Evolutionary conservation across 2,329 filamentous ascomycete species (phyloP).

Genomic region (Aspergillus pseudoglaucus): DNA sequence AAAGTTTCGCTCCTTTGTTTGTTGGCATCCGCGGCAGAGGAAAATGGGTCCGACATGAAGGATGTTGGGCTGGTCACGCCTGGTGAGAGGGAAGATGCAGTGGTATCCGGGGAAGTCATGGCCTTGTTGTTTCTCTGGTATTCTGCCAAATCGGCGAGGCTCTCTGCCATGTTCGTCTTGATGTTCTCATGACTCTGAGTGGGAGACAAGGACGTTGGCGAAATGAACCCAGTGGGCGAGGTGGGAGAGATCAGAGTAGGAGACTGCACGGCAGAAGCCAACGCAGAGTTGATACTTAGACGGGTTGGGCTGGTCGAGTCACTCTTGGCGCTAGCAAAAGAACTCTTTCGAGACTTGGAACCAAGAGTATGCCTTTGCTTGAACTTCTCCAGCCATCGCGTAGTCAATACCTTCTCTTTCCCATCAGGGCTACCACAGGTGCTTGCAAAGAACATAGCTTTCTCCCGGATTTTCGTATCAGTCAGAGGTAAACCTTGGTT

Average conservation of each 20-base stretch:
- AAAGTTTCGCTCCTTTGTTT: slow-evolving; percentile 85
- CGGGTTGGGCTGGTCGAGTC: slow-evolving; percentile 61
- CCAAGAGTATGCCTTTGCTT: slow-evolving; percentile 75
- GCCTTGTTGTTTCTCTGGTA: slow-evolving; percentile 63
- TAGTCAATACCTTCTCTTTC: slow-evolving; percentile 63
- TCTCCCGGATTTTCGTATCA: slow-evolving; percentile 77
- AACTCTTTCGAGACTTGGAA: slow-evolving; percentile 49
- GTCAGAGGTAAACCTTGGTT: slow-evolving; percentile 66
- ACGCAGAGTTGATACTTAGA: slow-evolving; percentile 49
- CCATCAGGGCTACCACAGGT: slow-evolving; percentile 66
- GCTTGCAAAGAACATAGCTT: slow-evolving; percentile 73
- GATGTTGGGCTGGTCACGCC: slow-evolving; percentile 67
- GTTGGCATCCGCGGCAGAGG: slow-evolving; percentile 52
- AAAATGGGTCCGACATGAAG: slow-evolving; percentile 73
- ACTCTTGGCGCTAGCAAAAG: slow-evolving; percentile 46
- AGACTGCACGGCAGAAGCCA: slow-evolving; percentile 54
- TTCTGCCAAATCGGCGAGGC: slow-evolving; percentile 55
- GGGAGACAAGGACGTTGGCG: slow-evolving; percentile 64
- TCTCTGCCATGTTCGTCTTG: slow-evolving; percentile 53
- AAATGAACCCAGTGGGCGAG: slow-evolving; percentile 61
- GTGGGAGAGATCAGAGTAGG: slow-evolving; percentile 61
- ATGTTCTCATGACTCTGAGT: slow-evolving; percentile 64
- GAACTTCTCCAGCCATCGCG: slow-evolving; percentile 88
- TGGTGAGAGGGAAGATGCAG: slow-evolving; percentile 61
- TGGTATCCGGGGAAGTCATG: slow-evolving; percentile 60